phyloP scores from a whole-genome alignment of 2,329 filamentous ascomycete genomes.

The Pseudocercospora musae region DNA sequence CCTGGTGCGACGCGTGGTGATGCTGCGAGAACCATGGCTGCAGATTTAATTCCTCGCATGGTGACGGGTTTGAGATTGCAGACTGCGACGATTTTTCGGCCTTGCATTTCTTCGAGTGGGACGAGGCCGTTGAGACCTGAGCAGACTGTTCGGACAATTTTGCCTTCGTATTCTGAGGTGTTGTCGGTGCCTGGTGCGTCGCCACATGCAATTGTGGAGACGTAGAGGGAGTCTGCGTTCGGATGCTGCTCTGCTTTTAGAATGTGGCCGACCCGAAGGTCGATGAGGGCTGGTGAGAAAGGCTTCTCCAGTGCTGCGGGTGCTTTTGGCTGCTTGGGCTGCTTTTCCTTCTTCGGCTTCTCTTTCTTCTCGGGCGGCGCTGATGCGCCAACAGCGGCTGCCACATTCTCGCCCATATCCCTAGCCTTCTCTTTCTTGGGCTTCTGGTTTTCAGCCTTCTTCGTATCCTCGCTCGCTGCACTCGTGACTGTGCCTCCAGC shows the following conservation, averaged over 20 bases:
- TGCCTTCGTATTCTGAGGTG: constrained; percentile 85
- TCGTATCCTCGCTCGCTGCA: constrained; percentile 42
- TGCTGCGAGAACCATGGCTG: constrained; percentile 91
- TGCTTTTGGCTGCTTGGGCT: constrained; percentile 68
- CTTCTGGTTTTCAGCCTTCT: constrained; percentile 45
- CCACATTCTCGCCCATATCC: constrained; percentile 49
- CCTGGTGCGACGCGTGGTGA: constrained; percentile 80
- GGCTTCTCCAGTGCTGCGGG: constrained; percentile 65
- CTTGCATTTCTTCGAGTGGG: constrained; percentile 93
- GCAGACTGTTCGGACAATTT: constrained; percentile 91
- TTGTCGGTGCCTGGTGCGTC: constrained; percentile 83
- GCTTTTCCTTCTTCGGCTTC: constrained; percentile 73
- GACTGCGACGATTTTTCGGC: constrained; percentile 89
- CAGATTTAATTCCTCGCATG: constrained; percentile 84
- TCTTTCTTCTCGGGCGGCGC: constrained; percentile 46
- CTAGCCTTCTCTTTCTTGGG: constrained; percentile 40
- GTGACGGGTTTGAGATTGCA: constrained; percentile 99
- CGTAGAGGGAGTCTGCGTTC: constrained; percentile 92
- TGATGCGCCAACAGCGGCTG: constrained; percentile 45
- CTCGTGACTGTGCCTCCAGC: constrained; percentile 43
- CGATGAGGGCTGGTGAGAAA: constrained; percentile 80
- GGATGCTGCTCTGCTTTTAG: constrained; percentile 94
- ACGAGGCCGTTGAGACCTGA: constrained; percentile 92
- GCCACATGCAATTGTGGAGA: constrained; percentile 92
- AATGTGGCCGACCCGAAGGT: constrained; percentile 94